These are phyloP conservation scores for Cardiospermum halicacabum DNA, from an alignment of 345 rosid species.

Conservation along the genomic window DNA sequence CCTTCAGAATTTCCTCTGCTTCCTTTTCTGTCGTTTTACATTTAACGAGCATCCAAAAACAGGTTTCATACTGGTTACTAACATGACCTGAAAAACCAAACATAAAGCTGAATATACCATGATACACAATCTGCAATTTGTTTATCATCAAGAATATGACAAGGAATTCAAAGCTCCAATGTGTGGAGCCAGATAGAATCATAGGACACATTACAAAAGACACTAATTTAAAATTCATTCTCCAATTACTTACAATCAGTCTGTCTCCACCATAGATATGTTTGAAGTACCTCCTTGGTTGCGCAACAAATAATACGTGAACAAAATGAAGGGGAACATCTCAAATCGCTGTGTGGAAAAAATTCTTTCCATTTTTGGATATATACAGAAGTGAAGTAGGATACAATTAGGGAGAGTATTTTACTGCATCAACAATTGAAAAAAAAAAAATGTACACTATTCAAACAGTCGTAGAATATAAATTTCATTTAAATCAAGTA, in stretches of 20 bases:
- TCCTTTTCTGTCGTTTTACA: constrained; percentile 57
- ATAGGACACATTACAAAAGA: not conserved
- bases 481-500: too few species aligned
- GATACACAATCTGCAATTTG: not conserved
- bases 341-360: constrained; percentile 50
- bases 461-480: too few species aligned
- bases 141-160: not conserved
- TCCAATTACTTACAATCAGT: constrained; percentile 53
- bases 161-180: not conserved
- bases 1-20: constrained; percentile 66
- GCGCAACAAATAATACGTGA: constrained; percentile 61
- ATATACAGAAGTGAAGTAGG: constrained; percentile 65
- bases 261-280: constrained; percentile 88
- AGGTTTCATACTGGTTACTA: constrained; percentile 58
- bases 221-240: not conserved
- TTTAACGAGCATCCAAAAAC: constrained; percentile 71
- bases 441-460: constrained; percentile 9
- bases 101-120: not conserved
- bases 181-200: not conserved
- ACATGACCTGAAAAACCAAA: constrained; percentile 57
- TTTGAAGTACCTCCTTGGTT: constrained; percentile 68
- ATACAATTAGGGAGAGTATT: constrained; percentile 60
- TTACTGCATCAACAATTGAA: constrained; percentile 65
- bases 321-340: constrained; percentile 61
- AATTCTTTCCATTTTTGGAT: constrained; percentile 68